Base-by-base conservation (phyloP, 352 stramenopile species). In the Phytophthora chlamydospora region DNA sequence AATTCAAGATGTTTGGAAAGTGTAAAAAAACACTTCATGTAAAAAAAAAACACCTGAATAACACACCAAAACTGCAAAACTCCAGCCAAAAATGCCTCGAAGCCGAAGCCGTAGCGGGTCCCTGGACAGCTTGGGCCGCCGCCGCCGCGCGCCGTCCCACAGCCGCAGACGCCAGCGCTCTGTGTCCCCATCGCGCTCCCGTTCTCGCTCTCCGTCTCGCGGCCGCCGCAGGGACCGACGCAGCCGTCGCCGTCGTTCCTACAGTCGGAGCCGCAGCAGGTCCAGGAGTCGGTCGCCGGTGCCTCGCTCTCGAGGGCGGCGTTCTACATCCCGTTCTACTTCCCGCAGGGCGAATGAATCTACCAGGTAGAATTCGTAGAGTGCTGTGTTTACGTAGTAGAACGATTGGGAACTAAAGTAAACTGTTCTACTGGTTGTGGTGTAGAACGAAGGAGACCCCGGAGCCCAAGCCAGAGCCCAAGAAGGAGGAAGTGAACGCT, bases 51-150 rank as follows among this genome's bases (percentile, higher is more conserved):
- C 21, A 24, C 21, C 21, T 24, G 21, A 3, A 24, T 3, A 24
- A 24, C 1, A 24, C 21, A 24, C 1, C 21, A 14, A 42, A 53
- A 41, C 16, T 21, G 32, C 3, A 35, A 34, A 35, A 36, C 34
- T 45, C 39, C 32, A 4, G 3, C 21, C 17, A 41, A 62, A 62
- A 43, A 71, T 71, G 62, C 13, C 38, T 39, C 68, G 54, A 45
- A 75, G 62, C 40, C 80, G 80, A 11, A 84, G 77, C 43, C 75
- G 81, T 31, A 91, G 83, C 54, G 58, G 52, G 17, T 93, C 84
- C 17, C 48, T 90, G 24, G 84, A 93, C 69, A 90, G 76, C 54
- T 69, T 90, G 45, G 84, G 84, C 12, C 80, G 80, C 34, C 51
- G 64, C 27, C 40, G 54, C 1, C 54, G 66, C 5, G 49, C 56